Evolutionary conservation across 169 alveolate species (phyloP), one percentile per base, ranked within the genome.

Genomic region (Cryptosporidium sp.): DNA sequence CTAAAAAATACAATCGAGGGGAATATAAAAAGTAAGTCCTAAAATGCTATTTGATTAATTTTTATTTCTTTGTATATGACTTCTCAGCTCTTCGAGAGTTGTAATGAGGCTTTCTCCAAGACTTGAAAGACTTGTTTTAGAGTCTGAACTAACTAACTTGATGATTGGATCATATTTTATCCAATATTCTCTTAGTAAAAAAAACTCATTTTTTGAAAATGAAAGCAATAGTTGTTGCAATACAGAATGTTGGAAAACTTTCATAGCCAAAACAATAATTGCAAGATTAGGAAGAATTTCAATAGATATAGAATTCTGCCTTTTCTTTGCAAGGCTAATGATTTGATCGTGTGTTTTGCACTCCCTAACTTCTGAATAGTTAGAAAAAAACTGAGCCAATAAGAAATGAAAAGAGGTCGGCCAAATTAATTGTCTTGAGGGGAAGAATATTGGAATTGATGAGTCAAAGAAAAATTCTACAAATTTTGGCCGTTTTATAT

Each of bases 351-450:
- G 65, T 43, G 89, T 62, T 12, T 39, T 80, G 23, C 89, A 80
- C 8, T 65, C 48, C 12, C 39, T 59, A 3, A 80, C 68, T 26
- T 80, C 59, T 18, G 61, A 29, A 23, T 29, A 62, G 21, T 80
- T 37, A 2, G 73, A 62, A 9, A 58, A 59, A 26, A 43, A 80
- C 33, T 80, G 89, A 18, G 89, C 71, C 21, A 80, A 58, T 39
- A 80, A 51, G 14, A 80, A 80, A 80, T 80, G 89, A 26, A 80
- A 51, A 61, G 89, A 59, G 10, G 89, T 62, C 39, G 73, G 73
- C 89, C 89, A 80, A 37, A 80, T 65, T 39, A 67, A 31, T 62
- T 59, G 59, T 50, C 70, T 80, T 41, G 89, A 80, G 10, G 89
- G 89, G 70, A 80, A 80, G 39, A 37, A 59, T 3, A 80, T 21